Evolutionary conservation across 176 grass and related monocot genomes (phyloP).

Genomic region (Triticum urartu): DNA sequence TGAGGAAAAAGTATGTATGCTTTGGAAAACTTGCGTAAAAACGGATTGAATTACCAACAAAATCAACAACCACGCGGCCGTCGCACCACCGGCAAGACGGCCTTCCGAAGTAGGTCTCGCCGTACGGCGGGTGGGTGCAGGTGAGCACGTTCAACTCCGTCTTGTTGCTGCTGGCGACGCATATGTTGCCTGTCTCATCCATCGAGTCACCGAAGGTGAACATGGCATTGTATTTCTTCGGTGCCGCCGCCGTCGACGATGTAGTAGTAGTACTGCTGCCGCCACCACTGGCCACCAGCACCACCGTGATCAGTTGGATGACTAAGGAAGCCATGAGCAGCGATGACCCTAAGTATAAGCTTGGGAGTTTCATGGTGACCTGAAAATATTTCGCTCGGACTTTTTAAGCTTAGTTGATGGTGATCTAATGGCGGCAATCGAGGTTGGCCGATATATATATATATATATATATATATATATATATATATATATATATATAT

Average conservation of each 20-base stretch:
- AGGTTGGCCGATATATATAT: too few relatives aligned
- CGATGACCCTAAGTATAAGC: not conserved
- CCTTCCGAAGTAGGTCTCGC: conserved; percentile 39
- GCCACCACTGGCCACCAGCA: not conserved
- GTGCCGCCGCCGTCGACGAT: not conserved
- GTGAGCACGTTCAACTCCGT: conserved; percentile 25
- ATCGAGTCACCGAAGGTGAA: conserved; percentile 48
- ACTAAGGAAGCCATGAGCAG: not conserved
- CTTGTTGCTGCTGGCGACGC: conserved; percentile 2
- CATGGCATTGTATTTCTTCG: conserved; percentile 28
- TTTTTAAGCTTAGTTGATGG: too few relatives aligned
- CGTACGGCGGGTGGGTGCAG: conserved; percentile 37
- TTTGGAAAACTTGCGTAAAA: not conserved
- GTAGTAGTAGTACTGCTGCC: accelerated
- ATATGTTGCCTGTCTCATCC: conserved; percentile 42
- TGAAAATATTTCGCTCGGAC: too few relatives aligned
- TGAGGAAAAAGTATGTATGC: too few relatives aligned
- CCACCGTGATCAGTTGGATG: not conserved
- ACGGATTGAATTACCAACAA: conserved; percentile 17
- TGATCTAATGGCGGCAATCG: too few relatives aligned
- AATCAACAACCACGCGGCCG: conserved; percentile 49
- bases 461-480: too few relatives aligned
- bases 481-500: too few relatives aligned
- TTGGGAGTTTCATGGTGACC: not conserved
- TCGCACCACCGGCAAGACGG: conserved; percentile 46